phyloP scores from a whole-genome alignment of 2,329 filamentous ascomycete species.

The Microdochium trichocladiopsis region DNA sequence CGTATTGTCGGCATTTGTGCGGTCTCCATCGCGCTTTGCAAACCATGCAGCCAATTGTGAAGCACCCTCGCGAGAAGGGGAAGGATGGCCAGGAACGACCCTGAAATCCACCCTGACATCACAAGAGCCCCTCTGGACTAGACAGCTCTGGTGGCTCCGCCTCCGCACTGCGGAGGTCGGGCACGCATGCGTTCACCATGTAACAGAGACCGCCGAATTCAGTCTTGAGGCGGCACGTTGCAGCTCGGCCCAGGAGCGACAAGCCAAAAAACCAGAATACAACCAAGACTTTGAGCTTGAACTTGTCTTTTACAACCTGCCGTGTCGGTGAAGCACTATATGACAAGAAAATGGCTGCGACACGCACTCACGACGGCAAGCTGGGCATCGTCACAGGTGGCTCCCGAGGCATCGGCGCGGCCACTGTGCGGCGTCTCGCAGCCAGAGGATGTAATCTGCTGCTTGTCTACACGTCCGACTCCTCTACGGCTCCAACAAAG shows the following conservation, averaged over 20 bases:
- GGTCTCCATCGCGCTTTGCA: too few relatives aligned
- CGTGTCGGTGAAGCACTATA: neutral
- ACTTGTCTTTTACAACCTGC: too few relatives aligned
- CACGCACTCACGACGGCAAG: constrained; percentile 27
- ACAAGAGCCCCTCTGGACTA: neutral
- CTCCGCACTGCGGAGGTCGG: neutral
- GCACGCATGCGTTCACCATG: neutral
- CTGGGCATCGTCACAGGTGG: constrained; percentile 40
- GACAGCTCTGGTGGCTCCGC: neutral
- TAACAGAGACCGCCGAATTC: neutral
- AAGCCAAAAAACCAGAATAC: too few relatives aligned
- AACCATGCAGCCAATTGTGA: too few relatives aligned
- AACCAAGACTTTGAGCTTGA: too few relatives aligned
- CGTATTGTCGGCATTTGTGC: too few relatives aligned
- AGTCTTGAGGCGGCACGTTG: neutral
- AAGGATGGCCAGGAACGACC: neutral
- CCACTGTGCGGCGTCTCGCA: constrained; percentile 4
- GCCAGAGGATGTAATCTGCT: constrained; percentile 6
- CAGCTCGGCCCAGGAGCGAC: neutral
- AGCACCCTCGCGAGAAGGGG: too few relatives aligned
- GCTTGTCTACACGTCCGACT: constrained; percentile 7
- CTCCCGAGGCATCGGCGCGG: constrained; percentile 27
- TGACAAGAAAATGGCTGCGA: neutral
- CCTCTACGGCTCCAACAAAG: constrained; percentile 3
- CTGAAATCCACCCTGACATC: neutral